Evolutionary conservation across 2,329 filamentous ascomycete species (phyloP), one percentile per base, ranked within the genome.

Genomic region (Colletotrichum sp.): DNA sequence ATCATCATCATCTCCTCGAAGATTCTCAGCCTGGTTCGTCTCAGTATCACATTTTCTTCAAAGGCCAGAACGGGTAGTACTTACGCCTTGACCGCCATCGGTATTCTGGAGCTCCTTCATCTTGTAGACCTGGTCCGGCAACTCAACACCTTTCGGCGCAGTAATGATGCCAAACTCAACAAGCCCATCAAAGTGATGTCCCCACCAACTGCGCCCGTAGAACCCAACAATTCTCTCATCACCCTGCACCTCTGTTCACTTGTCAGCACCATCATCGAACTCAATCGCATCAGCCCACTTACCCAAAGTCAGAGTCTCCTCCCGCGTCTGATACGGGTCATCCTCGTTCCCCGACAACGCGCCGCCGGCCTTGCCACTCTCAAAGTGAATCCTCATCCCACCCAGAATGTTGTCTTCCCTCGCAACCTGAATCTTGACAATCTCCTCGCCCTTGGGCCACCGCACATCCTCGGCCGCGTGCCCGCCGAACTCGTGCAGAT

Each of bases 161-260:
- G 85, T 89, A 24, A 90, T 82, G 66, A 89, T 88, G 7, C 87
- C 88, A 80, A 89, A 89, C 76, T 88, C 84, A 69, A 77, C 80
- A 77, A 81, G 82, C 48, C 79, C 78, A 3, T 77, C 79, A 13
- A 78, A 79, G 7, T 32, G 16, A 9, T 15, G 9, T 1, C 71
- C 71, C 74, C 71, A 70, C 65, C 79, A 78, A 71, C 84, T 88
- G 65, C 78, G 80, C 4, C 88, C 88, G 73, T 82, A 88, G 77
- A 89, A 89, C 0, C 88, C 88, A 10, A 90, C 81, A 60, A 89
- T 85, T 15, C 82, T 81, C 67, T 89, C 84, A 30, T 82, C 80
- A 0, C 74, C 57, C 2, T 75, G 80, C 2, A 85, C 82, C 67
- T 82, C 82, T 78, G 84, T 77, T 55, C 78, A 70, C 18, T 13